Base-by-base conservation (phyloP, 805 yeast genomes). In the Candida piceae region DNA sequence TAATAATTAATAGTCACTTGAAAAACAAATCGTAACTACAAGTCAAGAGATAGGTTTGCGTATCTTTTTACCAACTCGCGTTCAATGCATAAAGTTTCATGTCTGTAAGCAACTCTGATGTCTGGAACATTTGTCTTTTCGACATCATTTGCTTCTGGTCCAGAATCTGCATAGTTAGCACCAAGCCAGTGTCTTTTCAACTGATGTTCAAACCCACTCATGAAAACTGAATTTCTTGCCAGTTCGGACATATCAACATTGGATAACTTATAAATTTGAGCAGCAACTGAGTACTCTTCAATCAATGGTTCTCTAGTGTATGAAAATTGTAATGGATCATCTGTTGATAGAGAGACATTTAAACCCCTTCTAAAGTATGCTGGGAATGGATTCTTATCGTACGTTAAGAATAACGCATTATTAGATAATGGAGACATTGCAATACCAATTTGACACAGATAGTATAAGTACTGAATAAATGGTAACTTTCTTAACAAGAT, bases 401-500 rank as follows among this genome's bases (percentile, higher is more conserved):
- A 94, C 1, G 96, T 86, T 62, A 93, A 70, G 58, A 93, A 93
- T 53, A 93, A 70, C 0, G 99, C 99, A 61, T 93, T 93, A 65
- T 94, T 93, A 5, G 96, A 87, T 49, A 93, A 66, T 31, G 99
- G 99, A 2, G 97, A 89, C 98, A 93, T 90, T 13, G 99, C 99
- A 57, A 93, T 75, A 24, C 96, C 97, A 51, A 94, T 78, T 64
- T 94, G 98, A 55, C 93, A 96, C 59, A 93, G 67, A 56, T 88
- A 93, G 67, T 79, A 93, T 46, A 93, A 65, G 59, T 93, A 93
- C 62, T 93, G 99, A 45, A 94, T 80, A 60, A 85, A 88, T 33
- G 99, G 98, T 37, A 94, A 75, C 60, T 93, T 93, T 63, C 98
- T 78, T 55, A 93, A 69, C 42, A 90, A 62, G 38, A 93, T 94